Evolutionary conservation across 1,139 yeast species (phyloP).

Genomic region (Candida frijolesensis): DNA sequence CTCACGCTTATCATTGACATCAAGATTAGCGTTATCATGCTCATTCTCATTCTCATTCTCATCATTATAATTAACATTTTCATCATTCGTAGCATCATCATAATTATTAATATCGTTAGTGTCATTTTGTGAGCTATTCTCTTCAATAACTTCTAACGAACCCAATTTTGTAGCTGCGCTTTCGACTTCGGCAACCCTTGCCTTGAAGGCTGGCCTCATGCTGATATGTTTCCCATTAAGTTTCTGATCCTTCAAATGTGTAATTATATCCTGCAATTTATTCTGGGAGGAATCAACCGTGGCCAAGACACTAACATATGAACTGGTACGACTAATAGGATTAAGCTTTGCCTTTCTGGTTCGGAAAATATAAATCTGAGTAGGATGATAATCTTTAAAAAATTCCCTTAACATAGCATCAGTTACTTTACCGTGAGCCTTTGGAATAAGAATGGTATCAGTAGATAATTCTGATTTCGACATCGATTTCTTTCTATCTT

Average conservation of each 20-base stretch:
- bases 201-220: slow-evolving; percentile 41
- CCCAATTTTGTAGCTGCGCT: slow-evolving; percentile 25
- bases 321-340: slow-evolving; percentile 17
- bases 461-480: slow-evolving; percentile 26
- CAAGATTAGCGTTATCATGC: too few species aligned
- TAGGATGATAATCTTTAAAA: slow-evolving; percentile 48
- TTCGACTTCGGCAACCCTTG: slow-evolving; percentile 45
- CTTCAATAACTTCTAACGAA: slow-evolving; percentile 1
- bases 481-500: background rate
- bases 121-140: background rate
- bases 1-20: too few species aligned
- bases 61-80: too few species aligned
- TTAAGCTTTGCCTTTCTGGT: slow-evolving; percentile 19
- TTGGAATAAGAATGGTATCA: slow-evolving; percentile 56
- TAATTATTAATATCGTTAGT: background rate
- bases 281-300: slow-evolving; percentile 45
- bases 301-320: slow-evolving; percentile 54
- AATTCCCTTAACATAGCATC: slow-evolving; percentile 45
- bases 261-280: slow-evolving; percentile 46
- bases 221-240: slow-evolving; percentile 35
- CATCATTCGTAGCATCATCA: too few species aligned
- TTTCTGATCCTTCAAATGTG: slow-evolving; percentile 26
- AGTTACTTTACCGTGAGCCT: slow-evolving; percentile 40
- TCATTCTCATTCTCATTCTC: too few species aligned
- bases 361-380: slow-evolving; percentile 49